Percentiles rank a stretch among this genome's conserved stretches.
Conservation (phyloP, 1,284 basidiomycete species). For the Pascua sp. region DNA sequence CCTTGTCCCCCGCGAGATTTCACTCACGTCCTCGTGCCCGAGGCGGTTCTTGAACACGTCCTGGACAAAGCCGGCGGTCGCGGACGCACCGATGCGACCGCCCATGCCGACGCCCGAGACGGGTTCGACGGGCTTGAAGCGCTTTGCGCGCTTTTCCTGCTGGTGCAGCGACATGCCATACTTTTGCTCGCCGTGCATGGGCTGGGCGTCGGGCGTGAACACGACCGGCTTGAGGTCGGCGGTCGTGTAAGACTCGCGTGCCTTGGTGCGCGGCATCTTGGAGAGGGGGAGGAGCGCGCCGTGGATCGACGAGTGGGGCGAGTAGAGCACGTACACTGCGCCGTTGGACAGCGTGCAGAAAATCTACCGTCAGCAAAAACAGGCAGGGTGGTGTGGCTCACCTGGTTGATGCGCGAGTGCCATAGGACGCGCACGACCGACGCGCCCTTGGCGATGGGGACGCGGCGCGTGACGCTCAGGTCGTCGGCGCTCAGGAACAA, state of each 20-base stretch:
- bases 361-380: conserved; percentile 50
- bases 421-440: conserved; percentile 84
- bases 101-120: conserved; percentile 86
- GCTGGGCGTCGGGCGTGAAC: conserved; percentile 80
- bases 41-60: conserved; percentile 60
- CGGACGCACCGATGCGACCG: conserved; percentile 89
- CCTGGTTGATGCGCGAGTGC: conserved; percentile 96
- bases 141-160: conserved; percentile 83
- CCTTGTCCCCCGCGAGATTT: too few relatives aligned
- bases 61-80: conserved; percentile 91
- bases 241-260: conserved; percentile 72
- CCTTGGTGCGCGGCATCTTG: conserved; percentile 61
- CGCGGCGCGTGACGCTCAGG: conserved; percentile 62
- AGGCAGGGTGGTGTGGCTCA: too few relatives aligned
- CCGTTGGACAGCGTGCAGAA: conserved; percentile 83
- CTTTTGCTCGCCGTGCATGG: conserved; percentile 82
- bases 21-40: conserved; percentile 79
- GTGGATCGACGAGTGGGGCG: conserved; percentile 76
- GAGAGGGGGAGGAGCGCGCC: conserved; percentile 83
- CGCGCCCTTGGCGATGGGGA: conserved; percentile 59
- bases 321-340: conserved; percentile 82
- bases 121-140: conserved; percentile 83
- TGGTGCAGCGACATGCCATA: conserved; percentile 80
- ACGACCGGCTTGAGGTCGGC: conserved; percentile 71
- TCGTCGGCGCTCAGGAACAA: conserved; percentile 68